A percentile compares a stretch with the other conserved stretches of the same genome.
phyloP scores from a whole-genome alignment of 257 asterid species.

The Gardenia jasminoides region DNA sequence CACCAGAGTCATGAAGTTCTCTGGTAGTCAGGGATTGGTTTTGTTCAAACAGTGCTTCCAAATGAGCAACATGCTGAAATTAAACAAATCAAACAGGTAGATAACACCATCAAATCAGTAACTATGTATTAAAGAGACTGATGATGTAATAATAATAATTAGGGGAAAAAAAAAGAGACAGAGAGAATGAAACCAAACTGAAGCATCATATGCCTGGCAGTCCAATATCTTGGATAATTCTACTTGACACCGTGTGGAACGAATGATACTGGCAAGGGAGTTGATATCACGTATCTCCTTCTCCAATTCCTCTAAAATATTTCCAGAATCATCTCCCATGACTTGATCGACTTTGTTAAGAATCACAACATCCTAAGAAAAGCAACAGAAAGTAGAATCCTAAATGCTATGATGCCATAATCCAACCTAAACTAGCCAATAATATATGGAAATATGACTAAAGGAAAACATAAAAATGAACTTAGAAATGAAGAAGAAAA shows the following conservation, averaged over 20 bases:
- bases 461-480: neutral
- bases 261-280: constrained; percentile 72
- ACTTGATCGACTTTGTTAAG: constrained; percentile 91
- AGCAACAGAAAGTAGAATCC: constrained; percentile 9
- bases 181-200: constrained; percentile 36
- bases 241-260: constrained; percentile 79
- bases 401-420: constrained; percentile 14
- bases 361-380: constrained; percentile 81
- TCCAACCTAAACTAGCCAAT: neutral
- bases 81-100: constrained; percentile 7
- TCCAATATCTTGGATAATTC: constrained; percentile 72
- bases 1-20: constrained; percentile 77
- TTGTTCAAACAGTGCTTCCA: constrained; percentile 74
- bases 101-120: neutral
- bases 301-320: constrained; percentile 63
- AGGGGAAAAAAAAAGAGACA: too few species aligned
- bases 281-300: constrained; percentile 71
- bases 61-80: constrained; percentile 71
- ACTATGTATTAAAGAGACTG: neutral
- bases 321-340: constrained; percentile 49
- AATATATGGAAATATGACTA: neutral
- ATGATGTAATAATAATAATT: neutral
- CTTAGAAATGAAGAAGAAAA: neutral
- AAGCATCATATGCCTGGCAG: constrained; percentile 80
- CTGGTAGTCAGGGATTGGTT: constrained; percentile 61